Base-by-base conservation (phyloP, 192 early-diverging fungal genomes). In the Rhizophlyctis rosea region DNA sequence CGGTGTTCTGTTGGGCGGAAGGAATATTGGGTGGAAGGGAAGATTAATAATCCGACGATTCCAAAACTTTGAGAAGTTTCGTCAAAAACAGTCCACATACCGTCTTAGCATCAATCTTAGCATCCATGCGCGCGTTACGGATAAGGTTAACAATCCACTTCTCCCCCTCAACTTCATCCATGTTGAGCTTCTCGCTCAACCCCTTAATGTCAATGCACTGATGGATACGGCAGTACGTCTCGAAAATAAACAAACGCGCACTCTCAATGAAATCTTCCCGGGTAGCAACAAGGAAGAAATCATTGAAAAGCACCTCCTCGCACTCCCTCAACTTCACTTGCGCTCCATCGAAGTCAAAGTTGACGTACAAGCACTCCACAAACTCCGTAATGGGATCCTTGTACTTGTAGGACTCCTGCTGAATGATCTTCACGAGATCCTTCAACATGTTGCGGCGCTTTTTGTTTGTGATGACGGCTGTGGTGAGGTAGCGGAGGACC, bases 61-160 rank as follows among this genome's bases (percentile, higher is more conserved):
- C 9, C 16, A n/a, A 3, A 57, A 63, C 27, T 11, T 24, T 56
- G 21, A 30, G 32, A 47, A n/a, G 2, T 3, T 3, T 27, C 2
- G 14, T 3, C 4, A 3, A 13, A 61, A 51, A 53, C 3, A 47
- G 0, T 1, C 3, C 1, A 52, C 69, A 52, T 61, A 88, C 87
- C 68, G 90, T 90, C 75, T 94, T 81, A 62, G 67, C 47, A 71
- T 98, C 94, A 67, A 98, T 90, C 86, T 98, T 98, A 68, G 94
- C 95, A 59, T 98, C 94, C 67, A 96, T 92, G 67, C 91, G 83
- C 23, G 93, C 94, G 63, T 95, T 91, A 36, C 93, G 87, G 72
- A 98, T 95, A 56, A 98, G 80, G 81, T 98, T 91, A 47, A 94
- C 94, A 55, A 98, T 94, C 94, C 94, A 96, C 76, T 96, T 95